Base-by-base conservation (phyloP, 129 eudicot species). In the Dittrichia graveolens region DNA sequence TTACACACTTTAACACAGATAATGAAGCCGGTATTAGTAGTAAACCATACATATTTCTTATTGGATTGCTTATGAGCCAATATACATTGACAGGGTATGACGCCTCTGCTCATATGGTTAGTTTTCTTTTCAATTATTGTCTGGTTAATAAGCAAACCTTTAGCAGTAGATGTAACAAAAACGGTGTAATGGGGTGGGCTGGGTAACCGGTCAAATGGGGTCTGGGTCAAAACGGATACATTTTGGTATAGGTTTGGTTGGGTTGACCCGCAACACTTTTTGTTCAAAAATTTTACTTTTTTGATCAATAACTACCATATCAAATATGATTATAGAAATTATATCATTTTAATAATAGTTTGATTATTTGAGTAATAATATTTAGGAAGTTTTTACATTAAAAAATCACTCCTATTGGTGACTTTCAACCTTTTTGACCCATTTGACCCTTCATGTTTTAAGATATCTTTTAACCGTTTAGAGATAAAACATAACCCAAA, bases 71-170 rank as follows among this genome's bases (percentile, higher is more conserved):
- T 46, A 90, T 95, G 97, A 90, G 94, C 80, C 99, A 95, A 82
- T 95, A 95, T 72, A 95, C 99, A 3, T 74, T 95, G 41, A 80
- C 97, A 38, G 99, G 99, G n/a, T 95, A 90, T 74, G 99, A 95
- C 88, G 99, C 99, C 43, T 95, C 99, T 79, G 99, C 97, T 55
- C 96, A 95, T 80, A 95, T 95, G 99, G 99, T 95, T 41, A 87
- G 91, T 80, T 70, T 74, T 43, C 48, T 35, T 38, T 41, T 61
- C 60, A 16, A 24, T 43, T 45, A n/a, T 63, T 15, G 42, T 61
- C 18, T 60, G 39, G 60, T 41, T 31, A 6, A 37, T 38, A 13
- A 9, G 54, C 13, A 4, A 13, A 7, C 44, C 7, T 6, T 37
- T 74, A 40, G 64, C 50, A 19, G 18, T 42, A 24, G 8, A 14